Percentiles rank a stretch among this genome's conserved stretches.
Conservation (phyloP, 768 basidiomycete genomes). For the Mycena amicta region DNA sequence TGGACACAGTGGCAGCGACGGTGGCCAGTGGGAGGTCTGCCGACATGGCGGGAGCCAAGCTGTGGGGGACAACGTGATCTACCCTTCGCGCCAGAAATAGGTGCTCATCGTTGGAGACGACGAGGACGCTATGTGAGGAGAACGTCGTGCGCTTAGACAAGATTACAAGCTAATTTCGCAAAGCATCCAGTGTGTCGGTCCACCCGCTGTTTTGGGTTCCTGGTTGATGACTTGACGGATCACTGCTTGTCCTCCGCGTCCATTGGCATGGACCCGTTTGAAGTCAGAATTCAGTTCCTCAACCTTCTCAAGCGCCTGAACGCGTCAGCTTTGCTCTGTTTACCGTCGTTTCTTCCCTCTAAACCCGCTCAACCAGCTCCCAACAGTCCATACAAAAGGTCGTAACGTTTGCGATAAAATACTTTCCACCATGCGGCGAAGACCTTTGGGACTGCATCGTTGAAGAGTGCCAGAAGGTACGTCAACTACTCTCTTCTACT, state of each 20-base stretch:
- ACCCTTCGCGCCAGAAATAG: background rate
- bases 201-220: background rate
- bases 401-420: constrained; percentile 21
- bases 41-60: constrained; percentile 1
- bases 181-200: background rate
- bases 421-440: constrained; percentile 67
- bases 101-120: background rate
- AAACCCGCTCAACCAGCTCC: constrained; percentile 22
- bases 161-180: background rate
- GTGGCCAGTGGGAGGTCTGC: background rate
- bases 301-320: constrained; percentile 18
- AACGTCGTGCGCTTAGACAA: background rate
- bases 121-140: background rate
- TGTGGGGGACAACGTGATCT: background rate
- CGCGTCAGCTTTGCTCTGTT: constrained; percentile 17
- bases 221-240: background rate
- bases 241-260: no score
- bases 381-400: constrained; percentile 25
- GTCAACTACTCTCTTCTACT: background rate
- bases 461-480: constrained; percentile 88
- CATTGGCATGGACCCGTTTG: constrained; percentile 21
- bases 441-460: constrained; percentile 93
- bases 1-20: background rate
- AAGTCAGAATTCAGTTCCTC: constrained; percentile 21
- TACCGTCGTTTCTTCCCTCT: constrained; percentile 1